A percentile compares a stretch with the other conserved stretches of the same genome.
Evolutionary conservation across 108 stramenopile species (phyloP).

Genomic region (Cylindrotheca fusiformis): DNA sequence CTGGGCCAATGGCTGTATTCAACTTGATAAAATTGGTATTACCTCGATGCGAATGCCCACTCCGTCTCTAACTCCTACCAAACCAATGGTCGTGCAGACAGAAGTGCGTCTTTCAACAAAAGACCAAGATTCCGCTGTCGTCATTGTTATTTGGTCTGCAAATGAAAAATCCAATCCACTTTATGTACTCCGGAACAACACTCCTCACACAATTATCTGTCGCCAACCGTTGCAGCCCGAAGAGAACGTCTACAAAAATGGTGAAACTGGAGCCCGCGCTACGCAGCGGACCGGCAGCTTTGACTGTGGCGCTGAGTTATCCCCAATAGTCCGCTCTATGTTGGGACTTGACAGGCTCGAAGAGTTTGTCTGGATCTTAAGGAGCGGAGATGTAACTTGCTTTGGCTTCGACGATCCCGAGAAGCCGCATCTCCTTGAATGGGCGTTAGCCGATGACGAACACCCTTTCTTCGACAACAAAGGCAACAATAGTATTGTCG

Average conservation of each 20-base stretch:
- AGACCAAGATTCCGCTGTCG: slow-evolving; percentile 69
- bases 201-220: slow-evolving; percentile 58
- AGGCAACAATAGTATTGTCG: slow-evolving; percentile 32
- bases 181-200: slow-evolving; percentile 60
- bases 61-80: slow-evolving; percentile 13
- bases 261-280: slow-evolving; percentile 3
- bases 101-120: slow-evolving; percentile 79
- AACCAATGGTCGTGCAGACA: slow-evolving; percentile 62
- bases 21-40: slow-evolving; percentile 72
- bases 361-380: slow-evolving; percentile 69
- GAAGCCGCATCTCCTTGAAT: slow-evolving; percentile 70
- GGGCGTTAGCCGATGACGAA: slow-evolving; percentile 51
- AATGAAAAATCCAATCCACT: slow-evolving; percentile 69
- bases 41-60: slow-evolving; percentile 68
- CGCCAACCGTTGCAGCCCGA: slow-evolving; percentile 58
- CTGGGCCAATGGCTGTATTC: slow-evolving; percentile 68
- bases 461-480: slow-evolving; percentile 23
- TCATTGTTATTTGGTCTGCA: slow-evolving; percentile 68
- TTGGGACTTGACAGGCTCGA: slow-evolving; percentile 40
- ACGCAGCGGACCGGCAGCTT: slow-evolving; percentile 18
- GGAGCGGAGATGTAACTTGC: slow-evolving; percentile 50
- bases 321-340: slow-evolving; percentile 40
- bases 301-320: slow-evolving; percentile 44
- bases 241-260: background rate
- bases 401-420: slow-evolving; percentile 85